A percentile compares a stretch with the other conserved stretches of the same genome.
phyloP scores from a whole-genome alignment of 495 filamentous ascomycete genomes.

The Aspergillus steynii region DNA sequence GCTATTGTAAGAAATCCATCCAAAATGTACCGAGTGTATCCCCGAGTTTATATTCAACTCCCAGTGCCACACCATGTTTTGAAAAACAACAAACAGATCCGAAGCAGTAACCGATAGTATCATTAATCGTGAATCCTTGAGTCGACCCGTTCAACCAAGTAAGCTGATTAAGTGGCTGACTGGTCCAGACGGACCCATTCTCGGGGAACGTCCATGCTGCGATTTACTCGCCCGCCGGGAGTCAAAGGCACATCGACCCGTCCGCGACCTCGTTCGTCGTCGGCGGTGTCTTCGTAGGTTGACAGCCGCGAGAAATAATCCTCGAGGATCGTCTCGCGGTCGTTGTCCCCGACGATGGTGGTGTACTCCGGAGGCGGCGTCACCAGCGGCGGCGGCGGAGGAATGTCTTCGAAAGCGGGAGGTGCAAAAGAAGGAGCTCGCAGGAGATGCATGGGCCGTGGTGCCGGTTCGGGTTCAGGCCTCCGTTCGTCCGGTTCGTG shows the following conservation, averaged over 20 bases:
- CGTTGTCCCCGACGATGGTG: conserved; percentile 74
- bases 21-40: not conserved
- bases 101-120: not conserved
- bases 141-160: not conserved
- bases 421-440: conserved; percentile 88
- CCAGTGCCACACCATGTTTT: not conserved
- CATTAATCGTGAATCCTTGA: not conserved
- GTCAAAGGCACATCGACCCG: conserved; percentile 68
- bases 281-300: conserved; percentile 56
- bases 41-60: conserved; percentile 3
- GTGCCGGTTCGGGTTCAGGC: conserved; percentile 16
- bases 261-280: conserved; percentile 51
- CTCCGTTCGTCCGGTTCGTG: conserved; percentile 42
- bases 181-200: conserved; percentile 55
- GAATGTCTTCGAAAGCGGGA: conserved; percentile 84
- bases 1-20: not conserved
- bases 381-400: conserved; percentile 78
- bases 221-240: conserved; percentile 65
- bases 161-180: conserved; percentile 25
- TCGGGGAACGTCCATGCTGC: conserved; percentile 66
- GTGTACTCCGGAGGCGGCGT: conserved; percentile 92
- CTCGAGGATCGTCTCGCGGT: conserved; percentile 71
- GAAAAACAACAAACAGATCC: not conserved
- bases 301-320: conserved; percentile 84
- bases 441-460: conserved; percentile 83